A percentile compares a stretch with the other conserved stretches of the same genome.
Evolutionary conservation across 169 alveolate genomes (phyloP).

Genomic region (Cryptosporidium felis): DNA sequence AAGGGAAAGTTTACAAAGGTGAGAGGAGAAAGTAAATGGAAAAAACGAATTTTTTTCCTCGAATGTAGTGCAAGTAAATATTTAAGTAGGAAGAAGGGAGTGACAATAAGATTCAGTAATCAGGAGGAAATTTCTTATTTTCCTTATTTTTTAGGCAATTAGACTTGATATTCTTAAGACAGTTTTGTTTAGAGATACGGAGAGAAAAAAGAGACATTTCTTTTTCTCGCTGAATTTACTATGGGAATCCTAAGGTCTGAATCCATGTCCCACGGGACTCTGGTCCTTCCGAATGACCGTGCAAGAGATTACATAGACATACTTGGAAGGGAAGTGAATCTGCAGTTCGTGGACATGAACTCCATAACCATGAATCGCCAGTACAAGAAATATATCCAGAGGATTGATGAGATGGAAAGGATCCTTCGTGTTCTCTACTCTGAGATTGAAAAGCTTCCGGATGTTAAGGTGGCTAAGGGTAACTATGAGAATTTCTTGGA

Average conservation of each 20-base stretch:
- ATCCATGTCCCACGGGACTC: constrained; percentile 91
- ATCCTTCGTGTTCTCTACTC: constrained; percentile 83
- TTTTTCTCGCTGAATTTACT: background rate
- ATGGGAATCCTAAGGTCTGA: constrained; percentile 79
- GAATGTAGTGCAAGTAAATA: background rate
- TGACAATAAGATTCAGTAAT: no score
- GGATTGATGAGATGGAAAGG: constrained; percentile 92
- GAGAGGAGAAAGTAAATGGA: background rate
- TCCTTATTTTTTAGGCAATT: no score
- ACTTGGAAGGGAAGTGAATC: constrained; percentile 84
- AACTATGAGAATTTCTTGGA: constrained; percentile 82
- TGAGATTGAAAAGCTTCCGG: constrained; percentile 83
- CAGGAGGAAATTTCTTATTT: no score
- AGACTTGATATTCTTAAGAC: no score
- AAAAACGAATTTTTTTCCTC: background rate
- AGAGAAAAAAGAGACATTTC: background rate
- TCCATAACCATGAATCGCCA: constrained; percentile 86
- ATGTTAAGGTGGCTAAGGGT: constrained; percentile 77
- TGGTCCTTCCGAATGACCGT: constrained; percentile 90
- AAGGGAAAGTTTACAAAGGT: background rate
- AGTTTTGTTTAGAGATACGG: background rate
- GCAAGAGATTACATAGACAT: constrained; percentile 88
- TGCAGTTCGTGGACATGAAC: constrained; percentile 88
- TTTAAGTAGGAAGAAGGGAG: background rate
- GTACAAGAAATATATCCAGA: constrained; percentile 87